These are phyloP conservation scores for Acacia melanoxylon DNA, from an alignment of 306 rosid genomes.

Conservation along the genomic window DNA sequence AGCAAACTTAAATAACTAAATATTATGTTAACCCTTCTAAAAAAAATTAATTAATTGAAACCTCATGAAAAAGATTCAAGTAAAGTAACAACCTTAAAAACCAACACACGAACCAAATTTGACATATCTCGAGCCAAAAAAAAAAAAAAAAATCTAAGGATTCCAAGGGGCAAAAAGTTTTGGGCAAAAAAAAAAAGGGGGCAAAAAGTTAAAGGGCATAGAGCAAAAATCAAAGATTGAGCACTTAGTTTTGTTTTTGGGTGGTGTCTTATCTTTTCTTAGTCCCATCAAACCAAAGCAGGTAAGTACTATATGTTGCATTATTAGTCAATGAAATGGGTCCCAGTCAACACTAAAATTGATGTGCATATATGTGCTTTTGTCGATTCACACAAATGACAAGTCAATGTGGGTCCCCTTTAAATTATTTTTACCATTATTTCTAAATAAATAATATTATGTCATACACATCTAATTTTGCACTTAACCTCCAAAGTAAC, in stretches of 20 bases:
- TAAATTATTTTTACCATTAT: background rate
- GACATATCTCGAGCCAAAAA: background rate
- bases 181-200: too few species aligned
- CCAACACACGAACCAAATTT: background rate
- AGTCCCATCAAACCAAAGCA: background rate
- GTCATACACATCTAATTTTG: background rate
- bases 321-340: background rate
- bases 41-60: background rate
- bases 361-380: background rate
- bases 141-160: background rate
- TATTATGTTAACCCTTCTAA: too few species aligned
- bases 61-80: background rate
- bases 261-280: constrained; percentile 14
- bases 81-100: background rate
- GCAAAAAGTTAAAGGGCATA: background rate
- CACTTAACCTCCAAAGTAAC: background rate
- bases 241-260: background rate
- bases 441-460: background rate
- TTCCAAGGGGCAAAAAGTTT: background rate
- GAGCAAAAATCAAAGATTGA: background rate
- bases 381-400: constrained; percentile 13
- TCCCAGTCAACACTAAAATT: background rate
- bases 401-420: constrained; percentile 20
- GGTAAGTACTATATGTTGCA: background rate
- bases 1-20: accelerated